Percentiles rank a stretch among this genome's conserved stretches.
Evolutionary conservation across 1,284 basidiomycete genomes (phyloP).

Genomic region (Xanthoconium separans): DNA sequence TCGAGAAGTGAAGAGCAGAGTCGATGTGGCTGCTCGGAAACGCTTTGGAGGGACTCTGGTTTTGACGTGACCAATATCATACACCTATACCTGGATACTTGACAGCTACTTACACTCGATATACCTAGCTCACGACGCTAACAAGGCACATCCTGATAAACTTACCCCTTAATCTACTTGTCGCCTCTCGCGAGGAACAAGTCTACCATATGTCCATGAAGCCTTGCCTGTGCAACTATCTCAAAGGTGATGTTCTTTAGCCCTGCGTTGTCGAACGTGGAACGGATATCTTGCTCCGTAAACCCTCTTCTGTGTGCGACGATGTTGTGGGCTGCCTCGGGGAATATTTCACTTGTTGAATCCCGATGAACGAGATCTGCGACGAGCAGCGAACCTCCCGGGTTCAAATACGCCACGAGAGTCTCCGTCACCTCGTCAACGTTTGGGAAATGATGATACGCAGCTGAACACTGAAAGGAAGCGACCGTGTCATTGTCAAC

Average conservation of each 20-base stretch:
- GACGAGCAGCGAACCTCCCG: slow-evolving; percentile 60
- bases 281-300: slow-evolving; percentile 43
- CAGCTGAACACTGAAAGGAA: slow-evolving; percentile 55
- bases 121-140: not conserved
- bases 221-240: slow-evolving; percentile 33
- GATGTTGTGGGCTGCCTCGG: slow-evolving; percentile 36
- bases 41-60: slow-evolving; percentile 68
- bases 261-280: slow-evolving; percentile 48
- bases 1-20: slow-evolving; percentile 56
- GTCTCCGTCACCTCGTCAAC: slow-evolving; percentile 50
- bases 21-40: slow-evolving; percentile 59
- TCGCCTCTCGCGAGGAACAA: slow-evolving; percentile 55
- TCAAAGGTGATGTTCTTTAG: slow-evolving; percentile 43
- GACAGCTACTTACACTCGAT: not conserved
- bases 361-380: slow-evolving; percentile 45
- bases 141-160: not conserved
- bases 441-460: slow-evolving; percentile 67
- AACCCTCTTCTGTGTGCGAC: slow-evolving; percentile 58
- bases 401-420: slow-evolving; percentile 57
- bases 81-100: not conserved
- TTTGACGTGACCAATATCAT: slow-evolving; percentile 23
- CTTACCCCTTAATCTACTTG: slow-evolving; percentile 4
- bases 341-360: slow-evolving; percentile 24
- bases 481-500: not conserved
- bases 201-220: slow-evolving; percentile 34